Base-by-base conservation (phyloP, 179 eudicot genomes). In the Spinacia oleracea region DNA sequence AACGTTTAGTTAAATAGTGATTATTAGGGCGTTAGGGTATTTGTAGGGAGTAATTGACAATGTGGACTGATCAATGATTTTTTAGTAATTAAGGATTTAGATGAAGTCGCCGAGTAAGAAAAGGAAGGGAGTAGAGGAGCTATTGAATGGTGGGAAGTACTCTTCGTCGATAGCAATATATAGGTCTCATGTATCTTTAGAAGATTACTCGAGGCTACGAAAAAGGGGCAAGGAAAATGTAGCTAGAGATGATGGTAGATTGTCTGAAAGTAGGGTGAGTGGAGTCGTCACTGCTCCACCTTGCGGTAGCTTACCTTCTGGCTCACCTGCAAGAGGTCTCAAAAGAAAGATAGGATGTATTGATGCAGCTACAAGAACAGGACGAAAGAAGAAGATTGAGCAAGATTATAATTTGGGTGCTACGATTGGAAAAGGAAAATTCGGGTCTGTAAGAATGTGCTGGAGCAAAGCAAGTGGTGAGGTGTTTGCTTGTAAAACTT, bases 261-360 rank as follows among this genome's bases (percentile, higher is more conserved):
- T 90, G 51, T 81, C 84, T 74, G 89, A 88, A 72, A 86, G 73
- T 80, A 72, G 90, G 81, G 89, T 87, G 73, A 86, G 83, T 64
- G 93, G 92, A 10, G 90, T 90, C 34, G 93, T 89, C 20, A 93
- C 98, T 2, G 97, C 98, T 43, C 98, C 97, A 5, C 91, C 92
- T 2, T 89, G 86, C 66, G 94, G 93, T 31, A 84, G 92, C 35
- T 82, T 91, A n/a, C 78, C 83, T 1, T 86, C 86, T 70, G 86
- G 84, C 6, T 82, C 79, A 7, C 92, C 93, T 0, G 86, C 88
- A 2, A 83, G 97, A 71, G 98, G 98, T 64, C 77, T 91, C 68
- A 94, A 93, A 89, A 83, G 98, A 85, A 94, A 94, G 79, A 92
- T 94, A 63, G 98, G 98, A 6, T 94, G 98, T 78, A 94, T 94